Percentiles rank a stretch among this genome's conserved stretches.
These are phyloP conservation scores for Calonectria pseudoturangicola DNA, from an alignment of 2,329 filamentous ascomycete species.

Conservation along the genomic window DNA sequence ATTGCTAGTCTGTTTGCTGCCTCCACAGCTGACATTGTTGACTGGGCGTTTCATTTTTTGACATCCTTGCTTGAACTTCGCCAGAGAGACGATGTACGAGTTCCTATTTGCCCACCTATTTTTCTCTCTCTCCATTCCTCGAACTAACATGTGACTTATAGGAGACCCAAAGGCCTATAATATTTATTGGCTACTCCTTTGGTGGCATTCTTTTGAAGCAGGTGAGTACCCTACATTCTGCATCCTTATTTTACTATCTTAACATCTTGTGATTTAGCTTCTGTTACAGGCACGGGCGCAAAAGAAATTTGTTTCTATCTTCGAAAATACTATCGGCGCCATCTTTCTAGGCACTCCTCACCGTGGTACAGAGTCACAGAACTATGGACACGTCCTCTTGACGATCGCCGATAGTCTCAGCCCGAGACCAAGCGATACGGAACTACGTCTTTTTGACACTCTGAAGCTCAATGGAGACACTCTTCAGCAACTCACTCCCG, in stretches of 20 bases:
- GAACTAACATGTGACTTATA: neutral
- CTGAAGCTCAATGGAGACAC: neutral
- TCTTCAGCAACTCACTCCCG: conserved; percentile 15
- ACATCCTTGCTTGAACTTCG: conserved; percentile 19
- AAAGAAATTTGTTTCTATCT: conserved; percentile 18
- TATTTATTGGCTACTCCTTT: conserved; percentile 28
- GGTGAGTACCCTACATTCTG: neutral
- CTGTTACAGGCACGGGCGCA: conserved; percentile 11
- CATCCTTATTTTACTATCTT: neutral
- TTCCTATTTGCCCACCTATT: no score
- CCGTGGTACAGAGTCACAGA: conserved; percentile 12
- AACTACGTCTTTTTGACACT: conserved; percentile 6
- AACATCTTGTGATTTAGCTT: neutral
- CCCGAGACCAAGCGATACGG: neutral
- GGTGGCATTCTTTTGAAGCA: conserved; percentile 28
- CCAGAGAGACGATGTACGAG: conserved; percentile 1
- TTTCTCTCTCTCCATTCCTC: neutral
- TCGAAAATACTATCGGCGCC: neutral
- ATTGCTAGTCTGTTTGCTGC: neutral
- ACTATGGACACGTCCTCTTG: conserved; percentile 8
- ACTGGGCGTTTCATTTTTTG: conserved; percentile 28
- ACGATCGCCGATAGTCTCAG: neutral
- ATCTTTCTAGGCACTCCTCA: conserved; percentile 26
- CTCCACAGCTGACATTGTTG: conserved; percentile 24
- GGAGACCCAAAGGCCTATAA: conserved; percentile 24